Percentiles rank a stretch among this genome's conserved stretches.
These are phyloP conservation scores for Penicillium psychrofluorescens DNA, from an alignment of 495 filamentous ascomycete species.

Conservation along the genomic window DNA sequence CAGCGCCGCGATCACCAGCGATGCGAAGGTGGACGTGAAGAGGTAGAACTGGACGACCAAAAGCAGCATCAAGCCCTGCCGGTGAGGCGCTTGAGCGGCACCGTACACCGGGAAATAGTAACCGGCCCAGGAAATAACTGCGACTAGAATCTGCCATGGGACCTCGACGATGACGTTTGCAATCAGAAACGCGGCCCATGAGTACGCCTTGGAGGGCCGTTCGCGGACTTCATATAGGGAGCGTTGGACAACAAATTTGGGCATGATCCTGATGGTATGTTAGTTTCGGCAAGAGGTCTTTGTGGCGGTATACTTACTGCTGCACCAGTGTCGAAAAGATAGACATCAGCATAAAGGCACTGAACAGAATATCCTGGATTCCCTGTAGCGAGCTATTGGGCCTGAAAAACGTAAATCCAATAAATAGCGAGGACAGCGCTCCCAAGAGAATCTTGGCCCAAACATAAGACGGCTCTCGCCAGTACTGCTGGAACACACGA, in stretches of 20 bases:
- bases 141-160: conserved; percentile 58
- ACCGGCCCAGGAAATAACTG: conserved; percentile 49
- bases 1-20: conserved; percentile 43
- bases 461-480: conserved; percentile 53
- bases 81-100: conserved; percentile 26
- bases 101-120: conserved; percentile 55
- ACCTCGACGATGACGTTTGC: conserved; percentile 66
- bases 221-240: conserved; percentile 66
- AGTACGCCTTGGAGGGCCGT: conserved; percentile 60
- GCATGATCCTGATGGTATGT: conserved; percentile 51
- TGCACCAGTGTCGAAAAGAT: conserved; percentile 67
- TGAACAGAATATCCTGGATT: conserved; percentile 78
- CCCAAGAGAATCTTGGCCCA: conserved; percentile 47
- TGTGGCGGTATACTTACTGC: conserved; percentile 19
- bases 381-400: conserved; percentile 64
- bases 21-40: conserved; percentile 63
- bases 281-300: too few relatives aligned
- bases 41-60: conserved; percentile 58
- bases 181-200: conserved; percentile 64
- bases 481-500: conserved; percentile 46
- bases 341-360: conserved; percentile 74
- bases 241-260: conserved; percentile 58
- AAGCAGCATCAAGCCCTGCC: conserved; percentile 43
- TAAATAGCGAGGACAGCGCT: conserved; percentile 55
- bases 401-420: conserved; percentile 82